phyloP scores from a whole-genome alignment of 2,329 filamentous ascomycete species.

The Botrytis cinerea region DNA sequence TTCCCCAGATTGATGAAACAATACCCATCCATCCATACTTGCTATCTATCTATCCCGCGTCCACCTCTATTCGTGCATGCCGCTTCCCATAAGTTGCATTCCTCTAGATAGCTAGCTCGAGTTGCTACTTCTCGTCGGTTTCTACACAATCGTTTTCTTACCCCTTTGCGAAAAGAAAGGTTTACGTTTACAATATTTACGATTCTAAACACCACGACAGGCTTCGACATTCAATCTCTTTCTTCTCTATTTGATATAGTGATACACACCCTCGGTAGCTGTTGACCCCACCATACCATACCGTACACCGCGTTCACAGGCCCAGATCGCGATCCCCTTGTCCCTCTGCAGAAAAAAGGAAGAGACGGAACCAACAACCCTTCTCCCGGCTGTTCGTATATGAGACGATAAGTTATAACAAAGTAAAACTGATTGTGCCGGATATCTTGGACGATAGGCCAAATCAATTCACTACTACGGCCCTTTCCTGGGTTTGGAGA shows the following conservation, averaged over 20 bases:
- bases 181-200: not conserved
- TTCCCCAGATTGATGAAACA: conserved; percentile 40
- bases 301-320: conserved; percentile 22
- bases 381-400: not conserved
- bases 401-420: conserved; percentile 3
- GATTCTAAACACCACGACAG: conserved; percentile 1
- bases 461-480: not conserved
- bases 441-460: not conserved
- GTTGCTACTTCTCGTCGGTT: not conserved
- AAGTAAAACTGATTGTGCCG: not conserved
- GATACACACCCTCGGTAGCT: conserved; percentile 23
- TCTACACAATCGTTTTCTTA: not conserved
- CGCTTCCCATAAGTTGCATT: conserved; percentile 21
- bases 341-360: conserved; percentile 2
- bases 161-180: not conserved
- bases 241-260: conserved; percentile 23
- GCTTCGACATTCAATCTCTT: conserved; percentile 20
- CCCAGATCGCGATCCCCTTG: conserved; percentile 18
- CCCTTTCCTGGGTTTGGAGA: conserved; percentile 9
- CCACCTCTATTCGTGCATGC: conserved; percentile 12
- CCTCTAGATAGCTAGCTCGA: conserved; percentile 11
- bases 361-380: conserved; percentile 1
- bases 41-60: not conserved
- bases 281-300: conserved; percentile 23
- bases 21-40: not conserved